Conservation (phyloP, 176 grass and related monocot species). For the Eleusine indica region DNA sequence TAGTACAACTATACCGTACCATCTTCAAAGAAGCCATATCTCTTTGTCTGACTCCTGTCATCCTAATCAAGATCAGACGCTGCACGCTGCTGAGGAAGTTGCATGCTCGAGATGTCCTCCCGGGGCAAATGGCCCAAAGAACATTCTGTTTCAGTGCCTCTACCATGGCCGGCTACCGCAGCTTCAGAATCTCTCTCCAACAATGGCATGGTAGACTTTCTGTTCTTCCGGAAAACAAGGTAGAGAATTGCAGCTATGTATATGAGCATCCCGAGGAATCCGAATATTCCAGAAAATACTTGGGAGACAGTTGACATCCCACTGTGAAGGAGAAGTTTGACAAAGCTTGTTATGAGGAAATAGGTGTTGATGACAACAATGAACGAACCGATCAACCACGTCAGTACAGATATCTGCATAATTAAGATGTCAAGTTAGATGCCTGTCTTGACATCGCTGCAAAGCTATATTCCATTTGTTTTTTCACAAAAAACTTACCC, state of each 20-base stretch:
- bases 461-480: not conserved
- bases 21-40: not conserved
- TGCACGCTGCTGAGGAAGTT: conserved; percentile 62
- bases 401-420: conserved; percentile 64
- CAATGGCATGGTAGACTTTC: conserved; percentile 64
- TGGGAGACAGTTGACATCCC: conserved; percentile 54
- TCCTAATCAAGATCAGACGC: conserved; percentile 62
- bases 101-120: conserved; percentile 96
- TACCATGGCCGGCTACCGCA: not conserved
- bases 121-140: conserved; percentile 72
- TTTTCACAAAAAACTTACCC: conserved; percentile 42
- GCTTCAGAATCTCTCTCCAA: conserved; percentile 48
- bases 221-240: conserved; percentile 77
- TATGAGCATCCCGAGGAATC: conserved; percentile 81
- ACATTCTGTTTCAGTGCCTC: conserved; percentile 18
- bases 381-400: conserved; percentile 79
- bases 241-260: conserved; percentile 76
- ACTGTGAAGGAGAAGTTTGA: conserved; percentile 66
- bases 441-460: not conserved
- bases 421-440: not conserved
- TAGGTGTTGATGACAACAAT: conserved; percentile 86
- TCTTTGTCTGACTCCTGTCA: conserved; percentile 9
- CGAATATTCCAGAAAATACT: conserved; percentile 79
- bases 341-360: conserved; percentile 70
- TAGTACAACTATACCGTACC: conserved; percentile 13